Evolutionary conservation across 371 early-diverging fungal genomes (phyloP), one percentile per base, ranked within the genome.

Genomic region (Basidiobolus meristosporus): DNA sequence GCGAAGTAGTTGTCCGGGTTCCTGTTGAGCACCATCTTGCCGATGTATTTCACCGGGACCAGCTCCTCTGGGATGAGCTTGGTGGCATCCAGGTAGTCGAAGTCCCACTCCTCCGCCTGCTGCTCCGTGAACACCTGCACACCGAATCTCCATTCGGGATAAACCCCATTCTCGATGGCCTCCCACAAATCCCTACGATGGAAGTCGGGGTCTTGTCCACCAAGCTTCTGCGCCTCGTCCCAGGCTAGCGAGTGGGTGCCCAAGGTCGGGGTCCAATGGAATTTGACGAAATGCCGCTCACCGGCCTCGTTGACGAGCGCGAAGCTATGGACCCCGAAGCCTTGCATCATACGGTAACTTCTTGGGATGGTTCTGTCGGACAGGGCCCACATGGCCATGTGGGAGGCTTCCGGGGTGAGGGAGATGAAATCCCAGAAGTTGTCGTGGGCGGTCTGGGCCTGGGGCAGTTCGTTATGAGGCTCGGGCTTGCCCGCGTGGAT

Each of bases 1-100:
- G 81, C 77, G 63, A 80, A 80, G 69, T 72, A 82, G 62, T 83
- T 77, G 44, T 70, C 71, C 18, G 77, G 77, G 57, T 77, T 78
- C 49, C 73, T 67, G 63, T 80, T 65, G 44, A 83, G 58, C 7
- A 65, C 65, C 64, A 83, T 53, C 47, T 67, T 67, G 22, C 84
- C 84, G 21, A 83, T 68, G 39, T 58, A 54, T n/a, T 58, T 52
- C 40, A 78, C 51, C 28, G 79, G 77, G 47, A 59, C 64, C 37
- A 68, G 57, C 53, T 57, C 54, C 39, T 74, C 63, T 42, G 69
- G 56, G 56, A 67, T 62, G 30, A 74, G 54, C 60, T 78, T 78
- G 56, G 79, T 78, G 43, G 63, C 66, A 47, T 78, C 74, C 42
- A 78, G 60, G 22, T 60, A 47, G 51, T 76, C 66, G 52, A 57